Evolutionary conservation across 208 protist species (phyloP), one percentile per base, ranked within the genome.

Genomic region (Balamuthia mandrillaris): DNA sequence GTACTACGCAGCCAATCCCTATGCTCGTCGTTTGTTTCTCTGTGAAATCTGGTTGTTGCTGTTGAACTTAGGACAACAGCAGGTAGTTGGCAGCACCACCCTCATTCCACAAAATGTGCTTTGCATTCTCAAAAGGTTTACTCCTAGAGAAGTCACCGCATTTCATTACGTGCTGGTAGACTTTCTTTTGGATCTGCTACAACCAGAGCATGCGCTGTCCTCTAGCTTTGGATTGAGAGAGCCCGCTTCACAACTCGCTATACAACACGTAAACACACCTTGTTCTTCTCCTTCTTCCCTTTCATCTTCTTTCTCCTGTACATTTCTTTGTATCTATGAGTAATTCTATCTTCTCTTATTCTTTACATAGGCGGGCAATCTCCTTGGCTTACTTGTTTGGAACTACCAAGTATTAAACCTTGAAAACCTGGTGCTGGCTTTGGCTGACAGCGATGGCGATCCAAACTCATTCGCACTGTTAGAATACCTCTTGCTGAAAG

Each of bases 201-300:
- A 78, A 58, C 70, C 70, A 1, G 47, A 78, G 27, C 70, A 78
- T 27, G n/a, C 58, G 18, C 52, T 78, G 70, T 78, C 58, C 47
- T n/a, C n/a, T n/a, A n/a, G n/a, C n/a, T n/a, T n/a, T n/a, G n/a
- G n/a, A n/a, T 24, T 78, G n/a, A 42, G 47, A 5, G 70, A 78
- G 42, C 70, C 70, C 3, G 70, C 70, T 21, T 78, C 70, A 24
- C 70, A 42, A 0, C 47, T 60, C 41, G 10, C 44, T 4, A 78
- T 78, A 27, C 18, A 39, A 27, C 70, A 78, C 47, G 70, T 58
- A 35, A 10, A 29, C 45, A 14, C 21, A 14, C 31, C 33, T 29
- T 6, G 21, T 37, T 70, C 31, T 39, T 7, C 31, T 27, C 33
- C 9, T 27, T 12, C 33, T 44, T 68, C 3, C 60, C 16, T 21